Base-by-base conservation (phyloP, 352 stramenopile genomes). In the Globisporangium cylindrosporum region DNA sequence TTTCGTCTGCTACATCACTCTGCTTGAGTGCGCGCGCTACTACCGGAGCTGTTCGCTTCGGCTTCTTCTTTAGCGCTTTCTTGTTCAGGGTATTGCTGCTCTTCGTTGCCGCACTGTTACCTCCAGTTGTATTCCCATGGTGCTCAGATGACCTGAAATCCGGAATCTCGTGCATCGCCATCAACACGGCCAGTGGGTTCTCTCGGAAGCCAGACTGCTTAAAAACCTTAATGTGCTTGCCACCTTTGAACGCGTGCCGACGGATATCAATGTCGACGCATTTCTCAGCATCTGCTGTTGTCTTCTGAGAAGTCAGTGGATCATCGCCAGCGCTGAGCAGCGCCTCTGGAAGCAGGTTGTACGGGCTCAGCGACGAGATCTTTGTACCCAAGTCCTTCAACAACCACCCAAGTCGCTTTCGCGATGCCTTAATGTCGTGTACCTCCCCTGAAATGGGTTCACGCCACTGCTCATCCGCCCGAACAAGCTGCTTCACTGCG, bases 171-270 rank as follows among this genome's bases (percentile, higher is more conserved):
- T 86, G 72, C 2, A 57, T 36, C 18, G 46, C 74, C 54, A 84
- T 58, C 15, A 92, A 46, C 24, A 82, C 56, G 0, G 81, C 73
- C 9, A 89, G 43, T 0, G 79, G 79, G 24, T 82, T 92, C 9
- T 88, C 74, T 2, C 76, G 82, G 38, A 89, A 89, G 7, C 27
- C 66, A 9, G 70, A 69, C 15, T 67, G 64, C 64, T 75, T 76
- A 10, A 75, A 75, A 4, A 91, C 49, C 20, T 73, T 77, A 4
- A 80, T 57, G 46, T 73, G 64, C 22, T 78, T 78, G 36, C 66
- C 60, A 14, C 51, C 55, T 24, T 77, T 78, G 18, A 82, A 77
- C 55, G 46, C 63, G 20, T 73, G 61, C 8, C 69, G 71, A 0
- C 66, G 74, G 18, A 82, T 27, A 36, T 84, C 77, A 29, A 79